Evolutionary conservation across 1,139 yeast species (phyloP).

Genomic region (Spathaspora sp.): DNA sequence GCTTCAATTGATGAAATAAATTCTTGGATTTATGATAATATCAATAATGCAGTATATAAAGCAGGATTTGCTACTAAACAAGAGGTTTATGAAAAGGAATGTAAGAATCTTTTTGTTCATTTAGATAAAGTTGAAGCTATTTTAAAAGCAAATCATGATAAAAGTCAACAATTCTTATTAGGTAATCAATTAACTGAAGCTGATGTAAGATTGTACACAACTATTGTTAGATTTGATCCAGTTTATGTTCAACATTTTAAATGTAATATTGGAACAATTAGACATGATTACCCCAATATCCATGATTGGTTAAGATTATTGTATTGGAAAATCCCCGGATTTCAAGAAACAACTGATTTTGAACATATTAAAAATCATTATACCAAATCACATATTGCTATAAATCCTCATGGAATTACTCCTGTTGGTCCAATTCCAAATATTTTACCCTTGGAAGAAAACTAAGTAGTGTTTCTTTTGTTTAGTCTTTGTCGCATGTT

Average conservation of each 20-base stretch:
- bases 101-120: conserved; percentile 60
- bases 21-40: conserved; percentile 79
- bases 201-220: conserved; percentile 74
- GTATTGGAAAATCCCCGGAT: conserved; percentile 82
- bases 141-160: conserved; percentile 46
- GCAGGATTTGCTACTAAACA: conserved; percentile 86
- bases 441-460: conserved; percentile 39
- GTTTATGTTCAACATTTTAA: conserved; percentile 94
- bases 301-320: conserved; percentile 80
- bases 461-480: conserved; percentile 10
- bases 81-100: conserved; percentile 77
- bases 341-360: conserved; percentile 78
- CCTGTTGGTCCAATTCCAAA: conserved; percentile 89
- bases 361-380: conserved; percentile 90
- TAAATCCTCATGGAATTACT: conserved; percentile 82
- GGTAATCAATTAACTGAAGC: conserved; percentile 83
- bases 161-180: conserved; percentile 44
- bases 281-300: conserved; percentile 75
- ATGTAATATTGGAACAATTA: conserved; percentile 81
- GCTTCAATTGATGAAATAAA: conserved; percentile 72
- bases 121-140: conserved; percentile 75
- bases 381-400: conserved; percentile 74
- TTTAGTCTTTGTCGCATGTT: not conserved
- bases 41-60: conserved; percentile 94
- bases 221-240: conserved; percentile 85